Percentiles rank a stretch among this genome's conserved stretches.
Conservation (phyloP, 108 stramenopile species). For the Mayamaea pseudoterrestris region DNA sequence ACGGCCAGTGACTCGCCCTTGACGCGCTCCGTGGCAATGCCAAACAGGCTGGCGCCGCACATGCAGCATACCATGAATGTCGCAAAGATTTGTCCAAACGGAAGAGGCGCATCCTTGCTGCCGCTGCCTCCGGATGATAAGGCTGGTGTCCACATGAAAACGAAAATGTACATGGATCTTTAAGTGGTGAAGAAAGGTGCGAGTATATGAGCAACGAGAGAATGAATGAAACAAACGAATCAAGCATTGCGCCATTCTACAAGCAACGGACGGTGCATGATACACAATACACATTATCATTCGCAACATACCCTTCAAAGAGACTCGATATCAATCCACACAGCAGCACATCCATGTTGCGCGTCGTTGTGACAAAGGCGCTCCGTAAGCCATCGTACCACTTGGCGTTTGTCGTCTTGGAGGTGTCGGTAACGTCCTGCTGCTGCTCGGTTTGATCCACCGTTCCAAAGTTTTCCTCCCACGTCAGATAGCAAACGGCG, state of each 20-base stretch:
- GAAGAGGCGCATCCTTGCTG: constrained; percentile 45
- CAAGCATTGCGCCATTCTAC: background rate
- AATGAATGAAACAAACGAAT: background rate
- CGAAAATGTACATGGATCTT: constrained; percentile 81
- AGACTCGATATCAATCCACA: constrained; percentile 76
- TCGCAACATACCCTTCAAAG: constrained; percentile 92
- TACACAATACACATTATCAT: too few species aligned
- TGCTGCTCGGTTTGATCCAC: constrained; percentile 7
- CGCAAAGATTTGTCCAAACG: constrained; percentile 89
- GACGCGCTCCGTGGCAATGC: constrained; percentile 49
- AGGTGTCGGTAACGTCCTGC: background rate
- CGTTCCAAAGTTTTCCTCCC: constrained; percentile 95
- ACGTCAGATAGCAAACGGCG: constrained; percentile 49
- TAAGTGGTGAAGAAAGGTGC: background rate
- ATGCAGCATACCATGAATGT: constrained; percentile 94
- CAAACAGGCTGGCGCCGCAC: constrained; percentile 80
- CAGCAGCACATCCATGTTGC: constrained; percentile 60
- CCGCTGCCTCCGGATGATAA: constrained; percentile 28
- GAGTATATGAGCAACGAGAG: too few species aligned
- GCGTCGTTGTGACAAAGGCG: constrained; percentile 42
- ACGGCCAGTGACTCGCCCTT: constrained; percentile 59
- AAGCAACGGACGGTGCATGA: too few species aligned
- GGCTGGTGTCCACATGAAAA: constrained; percentile 95
- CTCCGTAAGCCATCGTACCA: constrained; percentile 46
- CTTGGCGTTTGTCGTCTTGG: constrained; percentile 1